Evolutionary conservation across 2,329 filamentous ascomycete genomes (phyloP).

Genomic region (Paradendryphiella salina): DNA sequence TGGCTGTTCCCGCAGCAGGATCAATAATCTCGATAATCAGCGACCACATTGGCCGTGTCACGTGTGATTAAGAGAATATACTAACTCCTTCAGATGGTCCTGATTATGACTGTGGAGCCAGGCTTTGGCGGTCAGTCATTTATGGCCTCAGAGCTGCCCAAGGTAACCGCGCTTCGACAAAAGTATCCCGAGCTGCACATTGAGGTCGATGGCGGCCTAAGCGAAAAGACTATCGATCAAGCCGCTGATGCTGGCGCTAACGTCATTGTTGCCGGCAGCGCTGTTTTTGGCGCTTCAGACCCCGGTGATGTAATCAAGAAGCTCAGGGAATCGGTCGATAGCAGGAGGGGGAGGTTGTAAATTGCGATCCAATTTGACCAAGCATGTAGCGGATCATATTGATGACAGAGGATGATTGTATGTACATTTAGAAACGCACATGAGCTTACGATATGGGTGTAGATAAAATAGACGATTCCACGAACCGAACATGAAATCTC

Average conservation of each 20-base stretch:
- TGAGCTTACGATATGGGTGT: conserved; percentile 4
- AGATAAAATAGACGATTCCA: not conserved
- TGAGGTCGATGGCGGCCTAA: conserved; percentile 92
- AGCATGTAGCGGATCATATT: not conserved
- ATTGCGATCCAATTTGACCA: not conserved
- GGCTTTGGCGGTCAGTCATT: conserved; percentile 98
- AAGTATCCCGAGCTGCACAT: conserved; percentile 93
- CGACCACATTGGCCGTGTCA: conserved; percentile 7
- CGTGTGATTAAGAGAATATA: not conserved
- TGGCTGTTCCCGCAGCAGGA: conserved; percentile 14
- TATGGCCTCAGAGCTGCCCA: conserved; percentile 93
- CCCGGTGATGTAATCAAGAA: conserved; percentile 83
- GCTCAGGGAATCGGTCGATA: conserved; percentile 78
- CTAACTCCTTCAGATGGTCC: conserved; percentile 74
- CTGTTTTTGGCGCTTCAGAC: conserved; percentile 90
- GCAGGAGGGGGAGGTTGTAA: conserved; percentile 50
- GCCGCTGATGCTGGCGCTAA: conserved; percentile 95
- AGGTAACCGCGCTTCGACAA: conserved; percentile 80
- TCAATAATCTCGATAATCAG: conserved; percentile 11
- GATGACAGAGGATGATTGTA: not conserved
- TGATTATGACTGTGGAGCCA: conserved; percentile 97
- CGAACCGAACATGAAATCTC: too few relatives aligned
- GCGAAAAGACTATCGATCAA: conserved; percentile 85
- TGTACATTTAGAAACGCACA: not conserved
- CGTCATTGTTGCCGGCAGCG: conserved; percentile 95